These are phyloP conservation scores for Aspergillus sojae DNA, from an alignment of 2,329 filamentous ascomycete species.

Conservation along the genomic window DNA sequence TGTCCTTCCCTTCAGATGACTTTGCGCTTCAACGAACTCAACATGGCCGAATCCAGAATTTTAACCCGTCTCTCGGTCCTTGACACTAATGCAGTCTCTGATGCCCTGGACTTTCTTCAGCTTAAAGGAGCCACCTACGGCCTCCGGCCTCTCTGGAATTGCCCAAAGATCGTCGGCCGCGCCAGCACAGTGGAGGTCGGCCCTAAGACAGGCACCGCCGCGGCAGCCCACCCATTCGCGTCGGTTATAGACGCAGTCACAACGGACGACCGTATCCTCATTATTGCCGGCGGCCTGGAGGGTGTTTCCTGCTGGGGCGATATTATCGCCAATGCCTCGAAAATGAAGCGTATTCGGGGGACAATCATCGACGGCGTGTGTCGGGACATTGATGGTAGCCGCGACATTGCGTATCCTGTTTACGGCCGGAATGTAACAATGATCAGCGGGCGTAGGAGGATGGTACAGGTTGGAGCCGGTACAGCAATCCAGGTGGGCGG, in stretches of 20 bases:
- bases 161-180: constrained; percentile 24
- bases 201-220: constrained; percentile 11
- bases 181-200: constrained; percentile 25
- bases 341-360: constrained; percentile 29
- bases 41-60: constrained; percentile 10
- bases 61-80: constrained; percentile 20
- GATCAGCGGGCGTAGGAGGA: constrained; percentile 34
- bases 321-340: constrained; percentile 26
- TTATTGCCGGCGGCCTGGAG: constrained; percentile 22
- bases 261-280: constrained; percentile 23
- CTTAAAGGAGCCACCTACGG: constrained; percentile 26
- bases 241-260: constrained; percentile 21
- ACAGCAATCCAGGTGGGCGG: constrained; percentile 25
- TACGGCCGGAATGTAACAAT: constrained; percentile 37
- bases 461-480: constrained; percentile 35
- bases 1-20: not conserved
- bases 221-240: constrained; percentile 20
- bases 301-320: constrained; percentile 28
- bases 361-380: constrained; percentile 37
- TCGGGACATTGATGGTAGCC: constrained; percentile 38
- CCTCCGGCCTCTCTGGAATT: constrained; percentile 24
- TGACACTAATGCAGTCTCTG: constrained; percentile 27
- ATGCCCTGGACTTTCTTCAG: constrained; percentile 25
- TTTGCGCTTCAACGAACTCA: not conserved
- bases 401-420: constrained; percentile 35